Conservation (phyloP, 2,329 filamentous ascomycete genomes). For the Lomentospora prolificans region DNA sequence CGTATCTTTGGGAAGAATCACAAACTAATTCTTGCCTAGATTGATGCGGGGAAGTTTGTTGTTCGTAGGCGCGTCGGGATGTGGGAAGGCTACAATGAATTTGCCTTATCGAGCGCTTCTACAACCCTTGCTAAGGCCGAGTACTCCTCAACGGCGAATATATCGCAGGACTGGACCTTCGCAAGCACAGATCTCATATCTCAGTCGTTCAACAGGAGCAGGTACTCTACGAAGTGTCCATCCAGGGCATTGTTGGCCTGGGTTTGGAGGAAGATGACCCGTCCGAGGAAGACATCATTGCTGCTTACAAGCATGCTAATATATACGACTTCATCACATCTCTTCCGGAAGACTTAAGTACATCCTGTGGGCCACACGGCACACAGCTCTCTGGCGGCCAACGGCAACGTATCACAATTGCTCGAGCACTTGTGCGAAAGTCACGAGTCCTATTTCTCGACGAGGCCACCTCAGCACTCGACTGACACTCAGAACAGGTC, state of each 20-base stretch:
- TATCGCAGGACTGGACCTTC: too few species aligned
- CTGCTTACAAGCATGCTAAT: slow-evolving; percentile 41
- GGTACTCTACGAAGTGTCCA: background rate
- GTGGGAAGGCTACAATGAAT: slow-evolving; percentile 48
- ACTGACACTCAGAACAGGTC: slow-evolving; percentile 55
- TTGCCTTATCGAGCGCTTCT: slow-evolving; percentile 51
- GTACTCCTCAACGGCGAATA: slow-evolving; percentile 35
- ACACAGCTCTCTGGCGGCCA: slow-evolving; percentile 64
- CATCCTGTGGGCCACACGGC: slow-evolving; percentile 48
- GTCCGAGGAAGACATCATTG: slow-evolving; percentile 19
- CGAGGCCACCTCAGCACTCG: slow-evolving; percentile 58
- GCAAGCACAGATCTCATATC: too few species aligned
- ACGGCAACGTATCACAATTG: slow-evolving; percentile 62
- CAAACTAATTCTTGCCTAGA: slow-evolving; percentile 30
- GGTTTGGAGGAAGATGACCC: slow-evolving; percentile 28
- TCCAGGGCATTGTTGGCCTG: background rate
- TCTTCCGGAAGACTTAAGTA: slow-evolving; percentile 50
- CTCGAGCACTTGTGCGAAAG: slow-evolving; percentile 56
- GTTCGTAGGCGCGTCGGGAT: slow-evolving; percentile 47
- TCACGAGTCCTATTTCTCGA: slow-evolving; percentile 61
- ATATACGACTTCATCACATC: slow-evolving; percentile 44
- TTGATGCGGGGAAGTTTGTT: slow-evolving; percentile 29
- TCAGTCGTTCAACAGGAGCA: background rate
- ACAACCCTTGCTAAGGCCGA: slow-evolving; percentile 35
- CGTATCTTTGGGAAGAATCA: too few species aligned